Percentiles rank a stretch among this genome's conserved stretches.
Conservation (phyloP, 1,139 yeast species). For the Debaryomyces udenii region DNA sequence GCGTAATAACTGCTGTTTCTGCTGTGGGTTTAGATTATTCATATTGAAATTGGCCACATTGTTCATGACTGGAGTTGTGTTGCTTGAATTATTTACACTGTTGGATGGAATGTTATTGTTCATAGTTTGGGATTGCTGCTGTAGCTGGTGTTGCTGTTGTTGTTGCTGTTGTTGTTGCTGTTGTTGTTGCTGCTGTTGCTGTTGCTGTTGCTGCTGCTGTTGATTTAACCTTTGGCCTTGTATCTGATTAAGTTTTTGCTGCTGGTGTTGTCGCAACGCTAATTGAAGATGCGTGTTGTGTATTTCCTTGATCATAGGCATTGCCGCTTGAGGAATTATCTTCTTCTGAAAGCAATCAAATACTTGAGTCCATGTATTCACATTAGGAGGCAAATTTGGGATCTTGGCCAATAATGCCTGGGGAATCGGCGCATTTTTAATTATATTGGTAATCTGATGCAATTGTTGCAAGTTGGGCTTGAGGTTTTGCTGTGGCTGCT, state of each 20-base stretch:
- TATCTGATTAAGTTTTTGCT: conserved; percentile 25
- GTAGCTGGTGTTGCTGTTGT: conserved; percentile 15
- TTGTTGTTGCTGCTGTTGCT: conserved; percentile 19
- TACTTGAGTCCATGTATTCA: conserved; percentile 82
- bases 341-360: conserved; percentile 68
- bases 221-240: conserved; percentile 21
- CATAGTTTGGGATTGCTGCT: conserved; percentile 9
- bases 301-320: conserved; percentile 61
- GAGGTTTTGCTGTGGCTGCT: conserved; percentile 13
- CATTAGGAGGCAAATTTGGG: conserved; percentile 81
- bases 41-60: conserved; percentile 20
- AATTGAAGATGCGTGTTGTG: conserved; percentile 57
- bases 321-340: conserved; percentile 54
- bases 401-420: conserved; percentile 67
- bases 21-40: conserved; percentile 38
- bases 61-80: conserved; percentile 18
- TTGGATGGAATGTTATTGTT: conserved; percentile 10
- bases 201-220: conserved; percentile 20
- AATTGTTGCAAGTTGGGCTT: conserved; percentile 29
- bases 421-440: conserved; percentile 69
- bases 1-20: conserved; percentile 38
- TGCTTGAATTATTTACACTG: conserved; percentile 13
- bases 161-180: conserved; percentile 16
- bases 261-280: conserved; percentile 40
- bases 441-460: conserved; percentile 41